Conservation (phyloP, 306 rosid species). For the Fagus crenata region DNA sequence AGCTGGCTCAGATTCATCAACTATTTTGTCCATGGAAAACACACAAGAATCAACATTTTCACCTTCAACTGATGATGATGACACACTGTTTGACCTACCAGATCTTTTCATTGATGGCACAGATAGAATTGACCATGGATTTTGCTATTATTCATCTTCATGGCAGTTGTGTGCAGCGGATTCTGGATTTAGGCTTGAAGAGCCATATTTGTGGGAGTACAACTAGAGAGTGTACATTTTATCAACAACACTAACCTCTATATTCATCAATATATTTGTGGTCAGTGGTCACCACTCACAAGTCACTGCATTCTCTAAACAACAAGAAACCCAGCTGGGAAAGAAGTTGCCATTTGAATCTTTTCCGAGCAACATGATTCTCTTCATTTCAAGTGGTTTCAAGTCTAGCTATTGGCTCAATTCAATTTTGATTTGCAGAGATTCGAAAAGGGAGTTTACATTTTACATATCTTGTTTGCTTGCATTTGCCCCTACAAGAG, state of each 20-base stretch:
- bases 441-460: conserved; percentile 5
- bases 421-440: conserved; percentile 17
- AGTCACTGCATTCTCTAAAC: conserved; percentile 15
- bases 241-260: not conserved
- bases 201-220: conserved; percentile 64
- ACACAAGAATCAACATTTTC: conserved; percentile 36
- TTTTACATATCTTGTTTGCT: not conserved
- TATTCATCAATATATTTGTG: not conserved
- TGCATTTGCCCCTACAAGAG: conserved; percentile 5
- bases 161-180: conserved; percentile 68
- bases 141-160: conserved; percentile 45
- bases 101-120: conserved; percentile 61
- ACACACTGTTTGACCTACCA: conserved; percentile 74
- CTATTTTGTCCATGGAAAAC: conserved; percentile 32
- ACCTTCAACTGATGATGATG: conserved; percentile 46
- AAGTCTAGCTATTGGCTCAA: conserved; percentile 4
- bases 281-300: too few species aligned
- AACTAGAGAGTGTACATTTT: conserved; percentile 4
- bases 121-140: conserved; percentile 30
- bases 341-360: not conserved
- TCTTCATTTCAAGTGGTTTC: conserved; percentile 2
- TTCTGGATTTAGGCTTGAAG: conserved; percentile 55
- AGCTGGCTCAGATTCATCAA: conserved; percentile 2
- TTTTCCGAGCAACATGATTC: not conserved
- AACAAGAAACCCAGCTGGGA: conserved; percentile 19